These are phyloP conservation scores for Sclerotinia spermophila DNA, from an alignment of 2,329 filamentous ascomycete species.

Conservation along the genomic window DNA sequence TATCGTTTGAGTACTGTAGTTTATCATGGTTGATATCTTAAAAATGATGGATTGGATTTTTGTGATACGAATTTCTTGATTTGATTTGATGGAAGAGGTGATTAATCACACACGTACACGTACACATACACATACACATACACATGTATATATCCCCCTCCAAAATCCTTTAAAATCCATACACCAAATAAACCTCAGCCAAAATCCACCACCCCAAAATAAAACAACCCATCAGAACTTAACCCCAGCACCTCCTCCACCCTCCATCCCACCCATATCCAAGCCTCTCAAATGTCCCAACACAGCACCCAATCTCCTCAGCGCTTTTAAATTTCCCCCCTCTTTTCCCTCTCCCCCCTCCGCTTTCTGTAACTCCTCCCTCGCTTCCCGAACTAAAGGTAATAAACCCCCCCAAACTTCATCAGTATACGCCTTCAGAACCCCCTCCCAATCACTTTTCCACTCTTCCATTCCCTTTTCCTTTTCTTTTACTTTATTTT, in stretches of 20 bases:
- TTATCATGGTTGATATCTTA: too few species aligned
- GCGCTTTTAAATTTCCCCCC: constrained; percentile 21
- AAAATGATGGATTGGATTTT: too few species aligned
- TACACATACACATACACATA: too few species aligned
- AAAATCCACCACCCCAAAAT: background rate
- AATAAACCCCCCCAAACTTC: constrained; percentile 66
- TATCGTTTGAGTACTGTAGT: too few species aligned
- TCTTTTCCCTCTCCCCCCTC: constrained; percentile 13
- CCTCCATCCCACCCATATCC: background rate
- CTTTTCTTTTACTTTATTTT: too few species aligned
- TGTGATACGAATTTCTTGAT: too few species aligned
- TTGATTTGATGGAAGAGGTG: too few species aligned
- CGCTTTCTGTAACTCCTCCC: constrained; percentile 52
- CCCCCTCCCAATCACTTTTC: constrained; percentile 46
- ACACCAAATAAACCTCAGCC: background rate
- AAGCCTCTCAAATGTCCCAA: constrained; percentile 26
- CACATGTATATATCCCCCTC: too few species aligned
- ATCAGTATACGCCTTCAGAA: constrained; percentile 56
- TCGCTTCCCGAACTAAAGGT: constrained; percentile 53
- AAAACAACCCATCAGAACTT: background rate
- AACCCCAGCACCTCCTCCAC: background rate
- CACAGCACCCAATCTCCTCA: constrained; percentile 27
- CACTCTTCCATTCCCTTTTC: constrained; percentile 20
- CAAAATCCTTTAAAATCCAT: background rate
- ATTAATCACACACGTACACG: too few species aligned